Base-by-base conservation (phyloP, 2,329 filamentous ascomycete species). In the Penicillium sp. region DNA sequence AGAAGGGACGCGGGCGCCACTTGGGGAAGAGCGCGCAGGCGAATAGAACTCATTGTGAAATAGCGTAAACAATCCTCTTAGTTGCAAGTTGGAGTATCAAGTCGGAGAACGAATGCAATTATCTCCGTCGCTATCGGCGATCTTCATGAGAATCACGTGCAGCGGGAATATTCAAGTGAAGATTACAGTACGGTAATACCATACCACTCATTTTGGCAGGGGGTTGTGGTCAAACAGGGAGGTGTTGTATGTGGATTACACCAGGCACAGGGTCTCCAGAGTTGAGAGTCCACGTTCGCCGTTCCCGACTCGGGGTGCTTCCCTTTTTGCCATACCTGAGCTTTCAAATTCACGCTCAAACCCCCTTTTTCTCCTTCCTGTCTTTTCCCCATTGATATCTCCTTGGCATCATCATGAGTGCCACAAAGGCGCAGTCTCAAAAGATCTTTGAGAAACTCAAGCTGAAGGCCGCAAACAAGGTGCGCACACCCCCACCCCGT, bases 401-500 rank as follows among this genome's bases (percentile, higher is more conserved):
- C 38, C 34, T 35, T 56, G 23, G 39, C 46, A 26, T 27, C 55
- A 74, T 56, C 47, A 84, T 85, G 83, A 81, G 80, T 74, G 94
- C 94, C 71, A 88, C 90, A 49, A 99, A 97, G 82, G 85, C 91
- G 73, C 86, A 97, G 81, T 97, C 93, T 77, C 89, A 93, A 74
- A 93, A 92, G 79, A 90, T 99, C 76, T 99, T 99, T 78, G 90
- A 96, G 80, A 97, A 97, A 80, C 80, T 97, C 73, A 97, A 96
- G 83, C 83, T 86, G 55, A 96, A 97, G 81, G 85, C 87, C 57
- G 91, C 92, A 58, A 99, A 99, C 81, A 96, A 95, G 84, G 92
- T 94, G 77, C 69, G 80, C 65, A 61, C 61, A 55, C 58, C 60
- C 65, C 67, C 66, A 62, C 66, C 60, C 56, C 51, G 52, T 54